Evolutionary conservation across 2,329 filamentous ascomycete species (phyloP).

Genomic region (Fragosphaeria purpurea): DNA sequence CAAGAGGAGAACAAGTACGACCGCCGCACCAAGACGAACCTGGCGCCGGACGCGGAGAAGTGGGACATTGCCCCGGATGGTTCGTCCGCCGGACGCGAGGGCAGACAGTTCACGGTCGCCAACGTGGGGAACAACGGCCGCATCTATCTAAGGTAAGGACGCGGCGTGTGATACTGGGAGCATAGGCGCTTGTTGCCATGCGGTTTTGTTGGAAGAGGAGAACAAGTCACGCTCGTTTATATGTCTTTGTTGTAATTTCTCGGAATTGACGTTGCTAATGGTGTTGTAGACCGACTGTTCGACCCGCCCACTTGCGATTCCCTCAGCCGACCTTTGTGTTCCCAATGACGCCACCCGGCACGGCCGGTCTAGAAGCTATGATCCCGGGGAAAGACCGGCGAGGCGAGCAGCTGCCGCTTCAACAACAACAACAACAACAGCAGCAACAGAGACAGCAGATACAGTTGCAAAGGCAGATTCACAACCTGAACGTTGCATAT

Average conservation of each 20-base stretch:
- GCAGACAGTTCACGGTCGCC: conserved; percentile 66
- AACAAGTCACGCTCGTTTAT: no score
- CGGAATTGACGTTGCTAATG: not conserved
- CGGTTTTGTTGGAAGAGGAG: no score
- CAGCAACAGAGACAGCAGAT: not conserved
- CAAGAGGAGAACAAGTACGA: conserved; percentile 28
- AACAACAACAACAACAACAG: conserved; percentile 2
- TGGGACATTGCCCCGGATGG: conserved; percentile 51
- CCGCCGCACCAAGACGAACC: conserved; percentile 36
- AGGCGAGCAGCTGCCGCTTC: conserved; percentile 8
- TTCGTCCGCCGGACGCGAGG: conserved; percentile 50
- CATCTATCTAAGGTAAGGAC: conserved; percentile 64
- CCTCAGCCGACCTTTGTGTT: conserved; percentile 52
- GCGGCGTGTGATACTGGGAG: no score
- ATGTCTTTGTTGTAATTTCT: no score
- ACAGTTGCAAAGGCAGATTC: not conserved
- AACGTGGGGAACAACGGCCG: conserved; percentile 77
- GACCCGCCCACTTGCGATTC: conserved; percentile 51
- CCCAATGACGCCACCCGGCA: conserved; percentile 49
- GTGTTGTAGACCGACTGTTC: conserved; percentile 45
- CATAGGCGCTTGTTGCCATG: no score
- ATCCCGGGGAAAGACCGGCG: conserved; percentile 21
- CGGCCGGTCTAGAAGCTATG: conserved; percentile 43
- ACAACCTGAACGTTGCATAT: conserved; percentile 13
- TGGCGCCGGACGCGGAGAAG: conserved; percentile 43